Base-by-base conservation (phyloP, 169 alveolate genomes). In the Cryptosporidium andersoni region DNA sequence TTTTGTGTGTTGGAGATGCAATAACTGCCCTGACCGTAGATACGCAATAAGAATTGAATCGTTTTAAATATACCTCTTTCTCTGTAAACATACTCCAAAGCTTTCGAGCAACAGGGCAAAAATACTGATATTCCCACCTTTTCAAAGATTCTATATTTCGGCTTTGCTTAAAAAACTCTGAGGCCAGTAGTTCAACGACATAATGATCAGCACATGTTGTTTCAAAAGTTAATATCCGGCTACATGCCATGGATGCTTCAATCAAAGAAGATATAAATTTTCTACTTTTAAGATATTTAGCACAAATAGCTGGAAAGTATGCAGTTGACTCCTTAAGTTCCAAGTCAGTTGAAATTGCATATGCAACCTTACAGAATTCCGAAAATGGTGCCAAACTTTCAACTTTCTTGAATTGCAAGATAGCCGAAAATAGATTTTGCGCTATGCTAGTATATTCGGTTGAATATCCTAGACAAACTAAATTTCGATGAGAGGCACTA, bases 91-190 rank as follows among this genome's bases (percentile, higher is more conserved):
- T 25, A 43, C 60, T 68, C 49, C 64, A 58, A 58, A 74, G 43
- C 25, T 60, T 16, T 42, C 60, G 55, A n/a, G 85, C 85, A 36
- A 74, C 4, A 3, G 85, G 85, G 45, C 60, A 58, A 25, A 74
- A 74, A 74, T 74, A 74, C 16, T 55, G 74, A 25, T 43, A 5
- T 60, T 74, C 85, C 85, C 85, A 74, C 16, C 60, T 74, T 58
- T 58, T 74, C 34, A 74, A 40, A 43, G 85, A 74, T 36, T 74
- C 60, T 9, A 74, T 74, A 45, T 37, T 60, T 74, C 40, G 55
- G 12, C 85, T 74, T 25, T 56, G 42, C 60, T 43, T 74, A 60
- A 8, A 74, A 60, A 74, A 58, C 37, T 74, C 85, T 25, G 85
- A 74, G 6, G 39, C 85, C 62, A 74, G 45, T 39, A 74, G 60